Evolutionary conservation across 805 yeast genomes (phyloP), one percentile per base, ranked within the genome.

Genomic region (Yamadazyma akitaensis): DNA sequence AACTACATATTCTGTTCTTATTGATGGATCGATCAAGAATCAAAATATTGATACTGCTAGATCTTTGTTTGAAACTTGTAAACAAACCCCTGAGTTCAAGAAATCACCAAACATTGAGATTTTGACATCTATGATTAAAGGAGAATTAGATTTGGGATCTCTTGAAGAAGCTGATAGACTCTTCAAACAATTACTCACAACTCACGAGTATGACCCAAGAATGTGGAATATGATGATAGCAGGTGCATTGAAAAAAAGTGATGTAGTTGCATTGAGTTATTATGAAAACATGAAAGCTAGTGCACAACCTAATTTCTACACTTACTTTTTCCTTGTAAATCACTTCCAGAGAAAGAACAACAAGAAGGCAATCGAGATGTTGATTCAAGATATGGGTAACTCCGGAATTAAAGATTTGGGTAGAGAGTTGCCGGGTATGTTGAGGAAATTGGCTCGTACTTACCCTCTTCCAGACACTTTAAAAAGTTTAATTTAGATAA

Each of bases 1-100:
- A 30, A 68, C 65, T 44, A 77, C 85, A 24, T 61, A 73, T 46
- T 70, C 83, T 7, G 65, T 81, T 10, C 65, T 85, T 31, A 67
- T 84, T 47, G 76, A 74, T 44, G 81, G 81, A 12, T 68, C 84
- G 48, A 67, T 75, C 48, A 71, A 71, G 53, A 70, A 73, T 43
- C 70, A 74, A n/a, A 73, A 80, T 45, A 56, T 75, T 10, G 68
- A 64, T 12, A 73, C 80, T n/a, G 87, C 86, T 0, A 66, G 84
- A 38, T 53, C 56, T 1, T 53, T 84, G 24, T 79, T 75, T 56
- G 66, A 73, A 13, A 13, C 28, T 12, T 58, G 62, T 43, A 36
- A 42, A 4, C 40, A 42, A 33, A 37, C 32, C 16, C 21, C 40
- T 1, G 47, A 48, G 17, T 32, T 34, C 40, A 36, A 35, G 21